Evolutionary conservation across 129 eudicot species (phyloP).

Genomic region (Silybum marianum): DNA sequence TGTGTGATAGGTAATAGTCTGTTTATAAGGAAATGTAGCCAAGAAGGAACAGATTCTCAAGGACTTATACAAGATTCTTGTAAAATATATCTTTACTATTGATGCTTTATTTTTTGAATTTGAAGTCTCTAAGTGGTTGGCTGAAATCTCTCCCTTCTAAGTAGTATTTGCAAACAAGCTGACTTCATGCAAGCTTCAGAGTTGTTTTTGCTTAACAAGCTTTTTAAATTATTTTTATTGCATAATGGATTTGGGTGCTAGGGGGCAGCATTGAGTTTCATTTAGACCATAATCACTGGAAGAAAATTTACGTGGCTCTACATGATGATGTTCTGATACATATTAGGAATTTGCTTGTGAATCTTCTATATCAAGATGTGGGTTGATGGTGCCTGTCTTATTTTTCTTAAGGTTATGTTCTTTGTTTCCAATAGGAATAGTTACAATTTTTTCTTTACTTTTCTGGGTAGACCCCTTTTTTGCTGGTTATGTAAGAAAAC

Average conservation of each 20-base stretch:
- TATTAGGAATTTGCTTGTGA: not conserved
- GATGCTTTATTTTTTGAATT: not conserved
- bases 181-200: not conserved
- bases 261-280: not conserved
- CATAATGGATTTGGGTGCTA: not conserved
- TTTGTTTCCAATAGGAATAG: not conserved
- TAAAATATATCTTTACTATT: not conserved
- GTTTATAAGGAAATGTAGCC: not conserved
- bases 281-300: not conserved
- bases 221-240: not conserved
- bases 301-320: not conserved
- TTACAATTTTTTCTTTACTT: not conserved
- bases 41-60: not conserved
- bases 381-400: not conserved
- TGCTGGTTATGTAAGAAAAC: not conserved
- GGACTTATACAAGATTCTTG: not conserved
- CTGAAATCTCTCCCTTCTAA: not conserved
- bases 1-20: not conserved
- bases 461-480: not conserved
- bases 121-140: not conserved
- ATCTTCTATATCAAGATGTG: not conserved
- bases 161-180: not conserved
- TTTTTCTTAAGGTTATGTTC: not conserved
- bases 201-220: not conserved
- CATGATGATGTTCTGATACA: not conserved